These are phyloP conservation scores for Actinomortierella ambigua DNA, from an alignment of 371 early-diverging fungal genomes.

Conservation along the genomic window DNA sequence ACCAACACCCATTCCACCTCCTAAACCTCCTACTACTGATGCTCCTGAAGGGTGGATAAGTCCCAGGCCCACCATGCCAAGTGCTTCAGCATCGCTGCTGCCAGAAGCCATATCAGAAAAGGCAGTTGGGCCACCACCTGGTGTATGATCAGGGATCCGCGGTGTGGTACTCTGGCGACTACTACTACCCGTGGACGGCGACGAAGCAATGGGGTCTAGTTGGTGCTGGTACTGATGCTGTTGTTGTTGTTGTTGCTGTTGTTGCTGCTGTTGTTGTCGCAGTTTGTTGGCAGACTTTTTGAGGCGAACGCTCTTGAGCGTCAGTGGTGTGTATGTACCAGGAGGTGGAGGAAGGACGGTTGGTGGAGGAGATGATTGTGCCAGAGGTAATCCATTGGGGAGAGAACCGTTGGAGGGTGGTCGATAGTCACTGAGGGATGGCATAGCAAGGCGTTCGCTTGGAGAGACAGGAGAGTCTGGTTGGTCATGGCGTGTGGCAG, in stretches of 20 bases:
- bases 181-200: conserved; percentile 17
- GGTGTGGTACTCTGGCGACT: conserved; percentile 16
- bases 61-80: too few relatives aligned
- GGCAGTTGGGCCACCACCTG: too few relatives aligned
- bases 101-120: conserved; percentile 12
- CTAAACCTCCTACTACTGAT: too few relatives aligned
- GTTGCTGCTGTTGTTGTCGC: conserved; percentile 14
- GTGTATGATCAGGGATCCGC: conserved; percentile 10
- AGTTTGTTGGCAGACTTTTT: conserved; percentile 35
- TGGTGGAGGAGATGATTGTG: conserved; percentile 7
- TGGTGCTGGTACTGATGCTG: too few relatives aligned
- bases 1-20: too few relatives aligned
- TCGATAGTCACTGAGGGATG: conserved; percentile 27
- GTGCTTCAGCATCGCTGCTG: background rate
- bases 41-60: too few relatives aligned
- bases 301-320: conserved; percentile 26
- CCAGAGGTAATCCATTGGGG: background rate
- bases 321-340: conserved; percentile 20
- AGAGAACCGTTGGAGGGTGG: background rate
- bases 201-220: too few relatives aligned
- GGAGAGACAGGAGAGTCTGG: conserved; percentile 1
- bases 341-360: conserved; percentile 3
- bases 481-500: background rate
- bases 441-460: conserved; percentile 19
- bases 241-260: too few relatives aligned